These are phyloP conservation scores for Boletus edulis DNA, from an alignment of 768 basidiomycete species.

Conservation along the genomic window DNA sequence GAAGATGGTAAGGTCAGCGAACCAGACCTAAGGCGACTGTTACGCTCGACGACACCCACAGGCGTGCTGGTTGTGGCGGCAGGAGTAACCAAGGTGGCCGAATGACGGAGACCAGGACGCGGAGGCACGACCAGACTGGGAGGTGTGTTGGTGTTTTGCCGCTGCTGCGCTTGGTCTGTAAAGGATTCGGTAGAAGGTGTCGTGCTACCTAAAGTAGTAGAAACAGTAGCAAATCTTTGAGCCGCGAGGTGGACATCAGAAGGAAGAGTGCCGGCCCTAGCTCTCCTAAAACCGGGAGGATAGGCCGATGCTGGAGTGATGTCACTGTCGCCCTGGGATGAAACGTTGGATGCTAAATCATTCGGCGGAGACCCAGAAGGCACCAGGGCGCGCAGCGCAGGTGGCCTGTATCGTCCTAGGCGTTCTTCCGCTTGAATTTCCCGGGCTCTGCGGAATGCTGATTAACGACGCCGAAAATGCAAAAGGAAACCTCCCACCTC, in stretches of 20 bases:
- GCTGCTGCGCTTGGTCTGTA: conserved; percentile 44
- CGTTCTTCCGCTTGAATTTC: conserved; percentile 81
- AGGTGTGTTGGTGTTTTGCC: conserved; percentile 36
- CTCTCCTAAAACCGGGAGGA: conserved; percentile 87
- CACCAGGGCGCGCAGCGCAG: conserved; percentile 67
- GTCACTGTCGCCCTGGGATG: conserved; percentile 56
- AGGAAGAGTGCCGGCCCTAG: conserved; percentile 96
- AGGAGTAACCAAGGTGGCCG: conserved; percentile 61
- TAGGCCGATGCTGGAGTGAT: conserved; percentile 70
- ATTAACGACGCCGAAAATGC: conserved; percentile 19
- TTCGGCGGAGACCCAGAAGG: conserved; percentile 72
- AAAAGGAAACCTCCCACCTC: conserved; percentile 48
- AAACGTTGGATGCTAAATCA: conserved; percentile 57
- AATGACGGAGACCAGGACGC: conserved; percentile 72
- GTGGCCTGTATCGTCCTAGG: conserved; percentile 72
- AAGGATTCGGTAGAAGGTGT: conserved; percentile 49
- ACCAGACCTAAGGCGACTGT: conserved; percentile 87
- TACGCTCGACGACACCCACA: conserved; percentile 49
- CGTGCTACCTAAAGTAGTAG: conserved; percentile 52
- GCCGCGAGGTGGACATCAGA: conserved; percentile 90
- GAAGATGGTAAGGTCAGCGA: conserved; percentile 84
- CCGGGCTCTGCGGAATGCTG: conserved; percentile 55
- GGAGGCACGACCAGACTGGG: conserved; percentile 45
- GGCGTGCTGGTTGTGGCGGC: conserved; percentile 42
- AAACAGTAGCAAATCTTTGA: conserved; percentile 73